Conservation (phyloP, 129 eudicot species). For the Artemisia argyi region DNA sequence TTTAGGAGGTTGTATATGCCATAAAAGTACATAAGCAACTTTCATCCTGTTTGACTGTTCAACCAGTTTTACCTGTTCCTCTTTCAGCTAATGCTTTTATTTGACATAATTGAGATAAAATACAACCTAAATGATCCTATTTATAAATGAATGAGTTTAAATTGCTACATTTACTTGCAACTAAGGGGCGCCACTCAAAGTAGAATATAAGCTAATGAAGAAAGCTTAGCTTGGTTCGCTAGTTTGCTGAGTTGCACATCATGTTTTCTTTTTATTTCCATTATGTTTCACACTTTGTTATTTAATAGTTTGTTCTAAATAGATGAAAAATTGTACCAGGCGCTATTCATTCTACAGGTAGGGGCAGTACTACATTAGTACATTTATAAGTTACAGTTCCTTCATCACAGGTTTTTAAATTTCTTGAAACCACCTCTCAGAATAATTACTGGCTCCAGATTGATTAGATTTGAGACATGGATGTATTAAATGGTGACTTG, state of each 20-base stretch:
- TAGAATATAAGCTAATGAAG: not conserved
- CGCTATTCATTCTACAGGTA: not conserved
- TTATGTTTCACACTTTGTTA: conserved; percentile 2
- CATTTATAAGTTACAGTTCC: not conserved
- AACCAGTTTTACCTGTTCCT: conserved; percentile 1
- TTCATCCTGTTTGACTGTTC: not conserved
- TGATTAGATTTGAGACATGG: conserved; percentile 1
- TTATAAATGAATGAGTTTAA: not conserved
- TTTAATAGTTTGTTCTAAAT: not conserved
- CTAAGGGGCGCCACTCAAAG: conserved; percentile 13
- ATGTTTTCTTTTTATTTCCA: not conserved
- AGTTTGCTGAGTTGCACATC: conserved; percentile 19
- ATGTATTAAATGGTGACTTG: not conserved
- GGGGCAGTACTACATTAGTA: not conserved
- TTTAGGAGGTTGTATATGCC: not conserved
- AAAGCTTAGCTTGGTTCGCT: not conserved
- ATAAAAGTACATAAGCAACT: not conserved
- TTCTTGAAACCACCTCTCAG: conserved; percentile 12
- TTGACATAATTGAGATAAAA: not conserved
- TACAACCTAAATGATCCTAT: not conserved
- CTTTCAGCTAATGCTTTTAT: not conserved
- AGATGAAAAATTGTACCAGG: not conserved
- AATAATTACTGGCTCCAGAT: not conserved
- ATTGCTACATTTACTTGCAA: not conserved
- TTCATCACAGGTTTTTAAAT: not conserved